phyloP scores from a whole-genome alignment of 2,329 filamentous ascomycete species.

The Penicillium italicum region DNA sequence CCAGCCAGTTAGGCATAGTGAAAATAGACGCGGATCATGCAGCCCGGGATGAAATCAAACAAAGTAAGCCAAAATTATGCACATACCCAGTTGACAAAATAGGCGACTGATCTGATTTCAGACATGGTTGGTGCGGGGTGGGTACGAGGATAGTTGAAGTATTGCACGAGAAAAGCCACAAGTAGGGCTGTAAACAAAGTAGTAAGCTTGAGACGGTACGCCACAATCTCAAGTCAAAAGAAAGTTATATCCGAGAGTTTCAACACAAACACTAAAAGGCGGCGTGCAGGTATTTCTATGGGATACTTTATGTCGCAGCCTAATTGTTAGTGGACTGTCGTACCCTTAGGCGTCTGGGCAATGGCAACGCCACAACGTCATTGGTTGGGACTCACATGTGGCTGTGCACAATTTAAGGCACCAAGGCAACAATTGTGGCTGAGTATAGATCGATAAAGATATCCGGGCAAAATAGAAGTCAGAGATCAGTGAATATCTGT shows the following conservation, averaged over 20 bases:
- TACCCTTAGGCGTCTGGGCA: conserved; percentile 19
- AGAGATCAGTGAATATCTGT: neutral
- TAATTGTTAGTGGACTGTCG: conserved; percentile 21
- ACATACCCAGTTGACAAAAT: conserved; percentile 47
- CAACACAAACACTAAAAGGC: neutral
- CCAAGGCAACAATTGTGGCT: neutral
- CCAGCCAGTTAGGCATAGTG: neutral
- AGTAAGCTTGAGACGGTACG: conserved; percentile 7
- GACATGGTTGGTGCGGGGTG: conserved; percentile 22
- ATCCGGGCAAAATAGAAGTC: neutral
- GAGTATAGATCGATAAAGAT: neutral
- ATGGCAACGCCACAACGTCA: conserved; percentile 18
- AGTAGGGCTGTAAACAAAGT: conserved; percentile 11
- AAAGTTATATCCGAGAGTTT: neutral
- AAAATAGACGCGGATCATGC: neutral
- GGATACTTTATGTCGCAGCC: conserved; percentile 29
- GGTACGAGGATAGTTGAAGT: conserved; percentile 6
- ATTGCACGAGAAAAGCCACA: conserved; percentile 18
- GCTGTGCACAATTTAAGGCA: conserved; percentile 8
- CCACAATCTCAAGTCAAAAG: conserved; percentile 9
- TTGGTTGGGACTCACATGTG: conserved; percentile 12
- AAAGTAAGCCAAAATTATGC: neutral
- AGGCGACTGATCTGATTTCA: conserved; percentile 38
- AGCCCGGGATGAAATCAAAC: neutral
- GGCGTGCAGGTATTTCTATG: neutral